Conservation (phyloP, 2,329 filamentous ascomycete genomes). For the Escovopsis sp. region DNA sequence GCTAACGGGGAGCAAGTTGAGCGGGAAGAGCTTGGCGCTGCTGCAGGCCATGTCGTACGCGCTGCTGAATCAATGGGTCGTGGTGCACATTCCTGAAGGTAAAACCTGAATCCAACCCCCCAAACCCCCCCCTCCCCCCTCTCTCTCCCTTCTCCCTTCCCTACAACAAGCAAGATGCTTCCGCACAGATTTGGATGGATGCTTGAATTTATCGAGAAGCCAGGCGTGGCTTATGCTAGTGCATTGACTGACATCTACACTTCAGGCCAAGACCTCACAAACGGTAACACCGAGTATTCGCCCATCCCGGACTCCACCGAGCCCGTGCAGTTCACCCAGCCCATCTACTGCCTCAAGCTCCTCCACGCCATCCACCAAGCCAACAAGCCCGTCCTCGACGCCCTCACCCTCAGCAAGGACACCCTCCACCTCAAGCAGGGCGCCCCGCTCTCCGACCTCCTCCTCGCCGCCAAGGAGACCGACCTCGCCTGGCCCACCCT, state of each 20-base stretch:
- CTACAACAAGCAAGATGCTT: too few relatives aligned
- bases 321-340: conserved; percentile 57
- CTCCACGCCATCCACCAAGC: conserved; percentile 58
- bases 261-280: conserved; percentile 60
- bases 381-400: conserved; percentile 50
- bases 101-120: conserved; percentile 9
- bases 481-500: conserved; percentile 72
- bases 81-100: conserved; percentile 85
- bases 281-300: conserved; percentile 66
- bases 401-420: conserved; percentile 27
- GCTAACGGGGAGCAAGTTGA: conserved; percentile 54
- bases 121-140: too few relatives aligned
- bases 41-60: conserved; percentile 73
- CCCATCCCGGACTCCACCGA: conserved; percentile 45
- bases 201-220: too few relatives aligned
- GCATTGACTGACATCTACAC: too few relatives aligned
- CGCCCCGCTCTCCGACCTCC: conserved; percentile 52
- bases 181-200: too few relatives aligned
- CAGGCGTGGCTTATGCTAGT: too few relatives aligned
- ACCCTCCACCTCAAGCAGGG: conserved; percentile 35
- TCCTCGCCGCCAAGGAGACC: conserved; percentile 55
- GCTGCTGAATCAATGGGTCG: conserved; percentile 72
- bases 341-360: conserved; percentile 58
- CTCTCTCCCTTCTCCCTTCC: too few relatives aligned
- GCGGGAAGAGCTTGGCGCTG: conserved; percentile 77